Evolutionary conservation across 192 early-diverging fungal species (phyloP).

Genomic region (Rhizophagus sp.): DNA sequence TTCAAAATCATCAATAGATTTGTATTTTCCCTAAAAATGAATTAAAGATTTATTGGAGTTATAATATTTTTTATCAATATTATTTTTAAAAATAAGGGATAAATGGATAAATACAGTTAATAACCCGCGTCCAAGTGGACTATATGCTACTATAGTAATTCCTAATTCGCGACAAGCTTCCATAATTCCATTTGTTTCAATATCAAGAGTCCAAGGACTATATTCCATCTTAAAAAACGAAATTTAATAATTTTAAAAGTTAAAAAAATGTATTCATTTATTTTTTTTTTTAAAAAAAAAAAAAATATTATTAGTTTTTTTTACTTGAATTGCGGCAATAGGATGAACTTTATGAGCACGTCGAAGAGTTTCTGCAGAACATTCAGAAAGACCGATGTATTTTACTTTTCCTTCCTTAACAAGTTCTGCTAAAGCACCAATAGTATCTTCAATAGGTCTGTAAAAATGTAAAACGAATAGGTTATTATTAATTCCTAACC

Average conservation of each 20-base stretch:
- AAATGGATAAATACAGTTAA: constrained; percentile 42
- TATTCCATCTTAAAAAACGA: not conserved
- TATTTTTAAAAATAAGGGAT: not conserved
- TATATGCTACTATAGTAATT: constrained; percentile 71
- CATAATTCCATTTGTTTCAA: constrained; percentile 64
- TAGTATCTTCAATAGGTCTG: constrained; percentile 41
- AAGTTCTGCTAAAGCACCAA: constrained; percentile 42
- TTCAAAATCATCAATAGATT: constrained; percentile 53
- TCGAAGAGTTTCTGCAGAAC: constrained; percentile 57
- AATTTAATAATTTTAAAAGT: too few relatives aligned
- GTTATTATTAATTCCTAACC: too few relatives aligned
- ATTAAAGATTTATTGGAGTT: constrained; percentile 33
- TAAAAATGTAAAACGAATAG: not conserved
- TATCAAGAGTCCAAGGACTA: constrained; percentile 21
- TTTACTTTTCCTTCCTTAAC: constrained; percentile 44
- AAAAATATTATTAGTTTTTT: not conserved
- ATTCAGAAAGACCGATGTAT: constrained; percentile 57
- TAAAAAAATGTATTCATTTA: too few relatives aligned
- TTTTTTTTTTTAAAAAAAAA: too few relatives aligned
- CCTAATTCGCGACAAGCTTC: constrained; percentile 72
- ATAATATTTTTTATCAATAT: too few relatives aligned
- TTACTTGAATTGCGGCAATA: constrained; percentile 55
- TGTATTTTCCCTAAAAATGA: constrained; percentile 59
- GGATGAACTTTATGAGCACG: constrained; percentile 70
- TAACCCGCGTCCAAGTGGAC: constrained; percentile 71